Evolutionary conservation across 805 yeast species (phyloP), one percentile per base, ranked within the genome.

Genomic region (Brettanomyces sp.): DNA sequence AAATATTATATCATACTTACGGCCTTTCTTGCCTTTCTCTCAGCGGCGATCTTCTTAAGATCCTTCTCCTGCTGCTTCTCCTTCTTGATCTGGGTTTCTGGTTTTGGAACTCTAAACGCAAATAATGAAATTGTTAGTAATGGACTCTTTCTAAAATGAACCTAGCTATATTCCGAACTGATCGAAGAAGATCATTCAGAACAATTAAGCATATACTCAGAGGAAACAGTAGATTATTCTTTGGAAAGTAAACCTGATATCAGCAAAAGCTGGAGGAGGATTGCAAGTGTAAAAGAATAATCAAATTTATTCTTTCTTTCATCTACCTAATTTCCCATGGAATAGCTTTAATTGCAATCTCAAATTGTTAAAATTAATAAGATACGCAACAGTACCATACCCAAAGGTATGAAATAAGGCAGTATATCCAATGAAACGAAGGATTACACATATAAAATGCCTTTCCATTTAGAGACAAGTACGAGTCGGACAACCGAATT

Each of bases 41-140:
- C 90, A 65, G 87, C 89, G 68, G 86, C 82, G 64, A 83, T 77
- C 70, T 80, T 78, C 67, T 80, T 85, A 59, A 82, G 77, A 63
- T 79, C 72, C 79, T 84, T 83, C 66, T 82, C 80, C 68, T 79
- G 77, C 70, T 84, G 80, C 77, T 83, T 79, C 63, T 82, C 69
- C 78, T 83, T 81, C 82, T 85, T 85, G 72, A 82, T 73, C 69
- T 81, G 83, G 68, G 93, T 73, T 80, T 85, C 95, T 79, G 95
- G 95, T 71, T 57, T 53, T 52, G 75, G 70, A 60, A 76, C 69
- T 64, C 66, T 77, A 66, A 22, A 25, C 35, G 42, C 47, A 44
- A 46, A 8, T 35, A 11, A 32, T 35, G 37, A 35, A 35, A 3
- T 7, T 35, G 57, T 55, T 57, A 50, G 45, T 45, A 47, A 37